phyloP scores from a whole-genome alignment of 768 basidiomycete genomes.

The Russula ochroleuca region DNA sequence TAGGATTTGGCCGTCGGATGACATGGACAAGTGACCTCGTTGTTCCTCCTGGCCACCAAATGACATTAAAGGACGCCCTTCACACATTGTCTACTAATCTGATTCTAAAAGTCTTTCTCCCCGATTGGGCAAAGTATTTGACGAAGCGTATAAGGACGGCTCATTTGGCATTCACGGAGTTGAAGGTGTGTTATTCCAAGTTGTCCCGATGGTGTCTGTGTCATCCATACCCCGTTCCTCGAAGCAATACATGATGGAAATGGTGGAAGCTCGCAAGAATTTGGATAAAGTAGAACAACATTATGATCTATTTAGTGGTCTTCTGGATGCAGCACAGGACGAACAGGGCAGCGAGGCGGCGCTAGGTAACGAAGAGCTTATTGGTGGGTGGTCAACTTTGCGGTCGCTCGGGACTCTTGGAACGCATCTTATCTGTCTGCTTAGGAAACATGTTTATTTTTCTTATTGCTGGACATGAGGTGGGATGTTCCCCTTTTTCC shows the following conservation, averaged over 20 bases:
- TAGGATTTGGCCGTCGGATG: constrained; percentile 47
- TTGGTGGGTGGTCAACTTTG: constrained; percentile 9
- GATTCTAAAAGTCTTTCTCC: constrained; percentile 38
- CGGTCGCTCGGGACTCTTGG: not conserved
- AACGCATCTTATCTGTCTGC: not conserved
- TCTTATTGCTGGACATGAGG: constrained; percentile 37
- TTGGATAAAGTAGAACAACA: constrained; percentile 26
- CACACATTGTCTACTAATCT: constrained; percentile 41
- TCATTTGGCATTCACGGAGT: constrained; percentile 41
- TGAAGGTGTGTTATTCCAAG: constrained; percentile 35
- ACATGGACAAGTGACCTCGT: constrained; percentile 46
- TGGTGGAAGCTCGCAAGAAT: constrained; percentile 28
- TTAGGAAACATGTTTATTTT: constrained; percentile 34
- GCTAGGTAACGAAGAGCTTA: constrained; percentile 29
- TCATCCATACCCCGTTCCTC: not conserved
- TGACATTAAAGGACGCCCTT: constrained; percentile 49
- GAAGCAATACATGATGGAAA: constrained; percentile 32
- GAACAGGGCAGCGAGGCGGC: constrained; percentile 19
- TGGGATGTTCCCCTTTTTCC: constrained; percentile 1
- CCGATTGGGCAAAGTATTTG: constrained; percentile 40
- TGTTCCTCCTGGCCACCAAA: constrained; percentile 41
- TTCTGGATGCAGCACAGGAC: constrained; percentile 27
- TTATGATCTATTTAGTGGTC: constrained; percentile 32
- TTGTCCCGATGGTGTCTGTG: not conserved
- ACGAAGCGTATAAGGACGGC: constrained; percentile 36